Evolutionary conservation across 305 asterid species (phyloP).

Genomic region (Stenogyne calaminthoides): DNA sequence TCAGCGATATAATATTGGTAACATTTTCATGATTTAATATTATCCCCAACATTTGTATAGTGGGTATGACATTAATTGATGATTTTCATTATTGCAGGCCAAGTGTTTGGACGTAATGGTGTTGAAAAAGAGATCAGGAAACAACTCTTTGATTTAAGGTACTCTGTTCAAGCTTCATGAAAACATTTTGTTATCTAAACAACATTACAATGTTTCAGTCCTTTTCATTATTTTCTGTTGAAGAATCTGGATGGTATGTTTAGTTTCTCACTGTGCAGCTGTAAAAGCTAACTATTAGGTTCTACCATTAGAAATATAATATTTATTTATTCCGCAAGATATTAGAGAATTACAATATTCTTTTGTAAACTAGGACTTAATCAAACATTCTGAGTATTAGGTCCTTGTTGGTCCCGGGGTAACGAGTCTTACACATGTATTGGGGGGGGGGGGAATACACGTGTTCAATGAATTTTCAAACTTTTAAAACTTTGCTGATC

Average conservation of each 20-base stretch:
- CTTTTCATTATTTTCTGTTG: background rate
- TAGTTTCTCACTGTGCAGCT: background rate
- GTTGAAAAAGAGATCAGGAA: constrained; percentile 81
- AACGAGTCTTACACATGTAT: no score
- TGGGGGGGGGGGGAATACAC: no score
- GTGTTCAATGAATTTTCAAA: no score
- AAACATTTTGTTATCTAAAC: constrained; percentile 23
- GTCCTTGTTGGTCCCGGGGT: no score
- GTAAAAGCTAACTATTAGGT: background rate
- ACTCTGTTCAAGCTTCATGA: constrained; percentile 25
- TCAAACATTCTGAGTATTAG: background rate
- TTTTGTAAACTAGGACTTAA: background rate
- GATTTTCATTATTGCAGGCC: constrained; percentile 66
- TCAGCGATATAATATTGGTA: background rate
- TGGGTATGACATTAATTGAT: constrained; percentile 25
- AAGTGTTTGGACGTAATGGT: constrained; percentile 88
- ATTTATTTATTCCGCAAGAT: background rate
- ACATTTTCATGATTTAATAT: background rate
- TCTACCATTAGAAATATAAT: background rate
- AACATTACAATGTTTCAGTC: constrained; percentile 12
- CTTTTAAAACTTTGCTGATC: no score
- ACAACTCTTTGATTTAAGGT: constrained; percentile 79
- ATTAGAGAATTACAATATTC: background rate
- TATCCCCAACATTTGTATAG: background rate
- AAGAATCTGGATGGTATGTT: background rate